A percentile compares a stretch with the other conserved stretches of the same genome.
phyloP scores from a whole-genome alignment of 495 filamentous ascomycete genomes.

The Halenospora varia region DNA sequence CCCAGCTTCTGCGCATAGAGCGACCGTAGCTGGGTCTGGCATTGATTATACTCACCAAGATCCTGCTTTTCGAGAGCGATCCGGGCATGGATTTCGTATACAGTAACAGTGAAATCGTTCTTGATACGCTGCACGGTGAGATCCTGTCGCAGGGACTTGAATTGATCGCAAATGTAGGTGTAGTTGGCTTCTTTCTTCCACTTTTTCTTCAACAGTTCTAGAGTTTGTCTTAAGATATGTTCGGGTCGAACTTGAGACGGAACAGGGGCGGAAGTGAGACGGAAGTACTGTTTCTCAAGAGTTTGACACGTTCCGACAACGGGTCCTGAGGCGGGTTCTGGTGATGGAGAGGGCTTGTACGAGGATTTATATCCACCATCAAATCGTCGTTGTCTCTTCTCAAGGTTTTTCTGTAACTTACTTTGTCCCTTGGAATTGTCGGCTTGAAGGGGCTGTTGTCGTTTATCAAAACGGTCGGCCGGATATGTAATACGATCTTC shows the following conservation, averaged over 20 bases:
- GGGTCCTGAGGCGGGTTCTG: slow-evolving; percentile 64
- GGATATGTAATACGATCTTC: slow-evolving; percentile 74
- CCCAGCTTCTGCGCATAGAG: slow-evolving; percentile 82
- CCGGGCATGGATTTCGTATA: slow-evolving; percentile 96
- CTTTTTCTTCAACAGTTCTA: slow-evolving; percentile 87
- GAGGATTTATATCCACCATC: slow-evolving; percentile 62
- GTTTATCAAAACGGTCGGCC: slow-evolving; percentile 48
- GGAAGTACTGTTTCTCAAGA: slow-evolving; percentile 93
- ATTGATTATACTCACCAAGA: slow-evolving; percentile 99
- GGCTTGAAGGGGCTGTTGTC: slow-evolving; percentile 30
- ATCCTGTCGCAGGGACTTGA: slow-evolving; percentile 97
- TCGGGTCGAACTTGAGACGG: slow-evolving; percentile 86
- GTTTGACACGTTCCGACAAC: slow-evolving; percentile 78
- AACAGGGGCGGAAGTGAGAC: slow-evolving; percentile 84
- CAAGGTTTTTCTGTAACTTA: slow-evolving; percentile 86
- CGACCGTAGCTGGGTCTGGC: slow-evolving; percentile 92
- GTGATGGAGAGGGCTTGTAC: slow-evolving; percentile 55
- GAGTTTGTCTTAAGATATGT: slow-evolving; percentile 69
- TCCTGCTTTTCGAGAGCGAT: slow-evolving; percentile 98
- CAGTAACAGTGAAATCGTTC: slow-evolving; percentile 89
- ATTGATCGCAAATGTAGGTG: slow-evolving; percentile 96
- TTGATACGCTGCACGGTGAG: slow-evolving; percentile 96
- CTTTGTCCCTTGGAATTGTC: slow-evolving; percentile 53
- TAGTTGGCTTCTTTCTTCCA: slow-evolving; percentile 95
- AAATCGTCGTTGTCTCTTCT: slow-evolving; percentile 85